These are phyloP conservation scores for Onygenales sp. DNA, from an alignment of 2,329 filamentous ascomycete species.

Conservation along the genomic window DNA sequence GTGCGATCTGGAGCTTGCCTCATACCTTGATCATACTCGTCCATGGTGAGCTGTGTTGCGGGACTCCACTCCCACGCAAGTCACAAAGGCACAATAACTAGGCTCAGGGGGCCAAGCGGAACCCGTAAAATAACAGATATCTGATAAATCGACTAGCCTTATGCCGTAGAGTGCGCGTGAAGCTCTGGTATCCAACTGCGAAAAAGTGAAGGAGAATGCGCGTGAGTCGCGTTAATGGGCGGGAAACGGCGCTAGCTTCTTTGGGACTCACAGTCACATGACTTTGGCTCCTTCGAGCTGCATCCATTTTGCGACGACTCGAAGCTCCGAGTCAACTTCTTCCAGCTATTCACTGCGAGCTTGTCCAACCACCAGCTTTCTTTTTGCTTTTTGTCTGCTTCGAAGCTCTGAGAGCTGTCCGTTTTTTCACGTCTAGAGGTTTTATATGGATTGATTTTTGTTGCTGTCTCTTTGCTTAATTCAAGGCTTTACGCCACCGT, in stretches of 20 bases:
- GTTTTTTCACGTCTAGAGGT: constrained; percentile 1
- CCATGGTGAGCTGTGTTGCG: constrained; percentile 1
- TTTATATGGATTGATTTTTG: constrained; percentile 14
- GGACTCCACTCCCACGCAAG: background rate
- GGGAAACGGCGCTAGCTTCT: background rate
- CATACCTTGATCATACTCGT: constrained; percentile 7
- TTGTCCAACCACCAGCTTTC: constrained; percentile 6
- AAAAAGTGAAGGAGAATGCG: background rate
- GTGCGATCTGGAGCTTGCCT: constrained; percentile 11
- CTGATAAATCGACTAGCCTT: background rate
- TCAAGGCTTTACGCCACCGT: background rate
- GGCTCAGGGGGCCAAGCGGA: too few relatives aligned
- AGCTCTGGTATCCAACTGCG: background rate
- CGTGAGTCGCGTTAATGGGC: constrained; percentile 6
- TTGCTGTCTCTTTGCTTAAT: constrained; percentile 4
- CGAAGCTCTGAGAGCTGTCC: constrained; percentile 1
- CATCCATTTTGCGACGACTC: constrained; percentile 1
- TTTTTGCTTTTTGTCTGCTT: constrained; percentile 12
- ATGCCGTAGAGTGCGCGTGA: background rate
- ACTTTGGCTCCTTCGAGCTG: background rate
- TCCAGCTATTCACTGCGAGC: constrained; percentile 5
- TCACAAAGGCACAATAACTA: background rate
- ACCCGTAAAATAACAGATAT: background rate
- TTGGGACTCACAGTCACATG: background rate
- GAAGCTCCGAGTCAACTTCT: constrained; percentile 6